Evolutionary conservation across 108 stramenopile genomes (phyloP).

Genomic region (Stephanodiscus triporus): DNA sequence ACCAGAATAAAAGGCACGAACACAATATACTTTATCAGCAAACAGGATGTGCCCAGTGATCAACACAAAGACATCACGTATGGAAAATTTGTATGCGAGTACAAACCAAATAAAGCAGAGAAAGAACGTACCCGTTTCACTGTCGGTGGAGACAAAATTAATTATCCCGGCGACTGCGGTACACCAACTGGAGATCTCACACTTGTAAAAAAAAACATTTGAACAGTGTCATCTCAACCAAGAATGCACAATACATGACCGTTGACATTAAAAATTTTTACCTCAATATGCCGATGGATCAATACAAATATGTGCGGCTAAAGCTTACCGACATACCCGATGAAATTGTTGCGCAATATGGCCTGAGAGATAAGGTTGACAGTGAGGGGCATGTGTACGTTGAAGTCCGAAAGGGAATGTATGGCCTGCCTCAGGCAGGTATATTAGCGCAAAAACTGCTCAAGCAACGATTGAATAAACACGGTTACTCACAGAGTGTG

Average conservation of each 20-base stretch:
- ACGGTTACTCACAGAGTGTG: slow-evolving; percentile 30
- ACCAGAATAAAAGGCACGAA: not conserved
- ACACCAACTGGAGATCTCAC: slow-evolving; percentile 1
- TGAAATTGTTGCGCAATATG: slow-evolving; percentile 50
- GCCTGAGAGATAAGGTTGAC: slow-evolving; percentile 3
- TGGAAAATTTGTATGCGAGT: not conserved
- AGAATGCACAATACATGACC: slow-evolving; percentile 25
- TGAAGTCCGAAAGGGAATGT: slow-evolving; percentile 46
- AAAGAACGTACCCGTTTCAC: not conserved
- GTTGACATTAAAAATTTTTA: slow-evolving; percentile 54
- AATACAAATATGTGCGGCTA: slow-evolving; percentile 46
- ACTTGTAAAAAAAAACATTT: not conserved
- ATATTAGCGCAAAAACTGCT: slow-evolving; percentile 23
- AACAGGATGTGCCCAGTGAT: not conserved
- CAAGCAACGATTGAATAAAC: not conserved
- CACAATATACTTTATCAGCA: not conserved
- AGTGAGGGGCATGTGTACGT: slow-evolving; percentile 17
- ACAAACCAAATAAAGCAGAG: not conserved
- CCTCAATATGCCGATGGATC: slow-evolving; percentile 37
- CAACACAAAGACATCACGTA: not conserved
- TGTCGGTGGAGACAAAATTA: slow-evolving; percentile 1
- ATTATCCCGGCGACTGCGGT: not conserved
- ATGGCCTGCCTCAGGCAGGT: slow-evolving; percentile 59
- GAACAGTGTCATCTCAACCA: slow-evolving; percentile 16
- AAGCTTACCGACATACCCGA: slow-evolving; percentile 14